Percentiles rank a stretch among this genome's conserved stretches.
These are phyloP conservation scores for Piper betle DNA, from an alignment of 164 flowering plant genomes.

Conservation along the genomic window DNA sequence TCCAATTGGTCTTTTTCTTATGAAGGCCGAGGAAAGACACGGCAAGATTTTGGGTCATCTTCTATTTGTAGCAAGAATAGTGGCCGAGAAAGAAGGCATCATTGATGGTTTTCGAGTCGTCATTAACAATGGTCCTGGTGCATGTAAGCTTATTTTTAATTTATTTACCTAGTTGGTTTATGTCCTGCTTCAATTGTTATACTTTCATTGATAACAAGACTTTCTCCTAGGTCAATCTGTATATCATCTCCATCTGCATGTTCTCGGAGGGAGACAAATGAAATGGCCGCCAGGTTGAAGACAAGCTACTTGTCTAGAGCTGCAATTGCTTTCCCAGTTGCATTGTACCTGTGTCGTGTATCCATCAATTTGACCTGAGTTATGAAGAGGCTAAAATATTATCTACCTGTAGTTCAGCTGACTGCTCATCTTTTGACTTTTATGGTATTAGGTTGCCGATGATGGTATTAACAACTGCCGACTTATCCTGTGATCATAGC, in stretches of 20 bases:
- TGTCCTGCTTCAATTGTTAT: not conserved
- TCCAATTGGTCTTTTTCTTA: too few species aligned
- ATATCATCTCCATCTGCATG: slow-evolving; percentile 71
- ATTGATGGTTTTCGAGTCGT: slow-evolving; percentile 79
- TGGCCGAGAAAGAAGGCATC: slow-evolving; percentile 90
- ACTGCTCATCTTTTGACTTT: too few species aligned
- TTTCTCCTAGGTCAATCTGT: slow-evolving; percentile 57
- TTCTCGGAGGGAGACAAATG: slow-evolving; percentile 67
- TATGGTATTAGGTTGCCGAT: too few species aligned
- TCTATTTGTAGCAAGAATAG: slow-evolving; percentile 64
- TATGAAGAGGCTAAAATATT: too few species aligned
- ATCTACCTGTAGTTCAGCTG: too few species aligned
- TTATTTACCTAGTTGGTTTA: not conserved
- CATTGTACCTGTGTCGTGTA: too few species aligned
- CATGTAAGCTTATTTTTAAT: slow-evolving; percentile 41
- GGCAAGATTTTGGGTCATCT: slow-evolving; percentile 64
- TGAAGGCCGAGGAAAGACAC: slow-evolving; percentile 68
- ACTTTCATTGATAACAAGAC: not conserved
- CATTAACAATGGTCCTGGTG: slow-evolving; percentile 72
- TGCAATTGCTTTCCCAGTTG: too few species aligned
- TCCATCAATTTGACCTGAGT: too few species aligned
- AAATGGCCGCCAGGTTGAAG: slow-evolving; percentile 76
- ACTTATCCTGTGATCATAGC: too few species aligned
- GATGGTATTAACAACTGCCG: too few species aligned
- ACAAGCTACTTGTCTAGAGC: not conserved